These are phyloP conservation scores for Hortiboletus campestris DNA, from an alignment of 768 basidiomycete species.

Conservation along the genomic window DNA sequence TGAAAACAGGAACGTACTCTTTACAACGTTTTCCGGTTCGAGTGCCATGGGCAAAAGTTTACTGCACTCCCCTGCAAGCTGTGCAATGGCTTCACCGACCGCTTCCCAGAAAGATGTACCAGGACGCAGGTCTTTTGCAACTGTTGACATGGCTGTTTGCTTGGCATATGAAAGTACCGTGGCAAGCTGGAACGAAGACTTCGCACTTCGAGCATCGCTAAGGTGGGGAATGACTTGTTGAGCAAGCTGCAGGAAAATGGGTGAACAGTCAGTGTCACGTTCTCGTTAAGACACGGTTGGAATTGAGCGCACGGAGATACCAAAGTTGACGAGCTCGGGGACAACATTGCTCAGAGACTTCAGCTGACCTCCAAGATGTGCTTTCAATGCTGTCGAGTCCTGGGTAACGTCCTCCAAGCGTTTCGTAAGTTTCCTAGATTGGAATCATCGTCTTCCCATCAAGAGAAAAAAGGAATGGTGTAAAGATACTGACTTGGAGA, in stretches of 20 bases:
- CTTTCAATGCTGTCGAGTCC: conserved; percentile 68
- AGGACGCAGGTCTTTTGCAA: conserved; percentile 63
- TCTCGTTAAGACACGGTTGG: neutral
- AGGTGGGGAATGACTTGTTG: conserved; percentile 86
- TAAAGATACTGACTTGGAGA: conserved; percentile 61
- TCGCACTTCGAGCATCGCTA: conserved; percentile 74
- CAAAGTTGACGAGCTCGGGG: conserved; percentile 84
- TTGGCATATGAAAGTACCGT: conserved; percentile 70
- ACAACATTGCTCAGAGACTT: conserved; percentile 69
- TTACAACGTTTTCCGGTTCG: conserved; percentile 75
- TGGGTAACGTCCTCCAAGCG: conserved; percentile 78
- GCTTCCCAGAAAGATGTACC: conserved; percentile 76
- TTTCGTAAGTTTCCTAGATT: conserved; percentile 80
- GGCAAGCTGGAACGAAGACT: conserved; percentile 73
- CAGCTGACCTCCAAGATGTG: conserved; percentile 69
- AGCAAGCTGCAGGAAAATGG: conserved; percentile 59
- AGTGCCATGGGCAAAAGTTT: conserved; percentile 67
- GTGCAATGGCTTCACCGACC: conserved; percentile 63
- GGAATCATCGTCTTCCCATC: neutral
- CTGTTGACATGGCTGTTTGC: conserved; percentile 69
- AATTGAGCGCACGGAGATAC: conserved; percentile 66
- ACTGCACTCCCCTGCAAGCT: conserved; percentile 68
- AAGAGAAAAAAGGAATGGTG: neutral
- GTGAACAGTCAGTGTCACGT: neutral
- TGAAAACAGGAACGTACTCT: conserved; percentile 50